phyloP scores from a whole-genome alignment of 2,329 filamentous ascomycete species.

The Xylariaceae sp. region DNA sequence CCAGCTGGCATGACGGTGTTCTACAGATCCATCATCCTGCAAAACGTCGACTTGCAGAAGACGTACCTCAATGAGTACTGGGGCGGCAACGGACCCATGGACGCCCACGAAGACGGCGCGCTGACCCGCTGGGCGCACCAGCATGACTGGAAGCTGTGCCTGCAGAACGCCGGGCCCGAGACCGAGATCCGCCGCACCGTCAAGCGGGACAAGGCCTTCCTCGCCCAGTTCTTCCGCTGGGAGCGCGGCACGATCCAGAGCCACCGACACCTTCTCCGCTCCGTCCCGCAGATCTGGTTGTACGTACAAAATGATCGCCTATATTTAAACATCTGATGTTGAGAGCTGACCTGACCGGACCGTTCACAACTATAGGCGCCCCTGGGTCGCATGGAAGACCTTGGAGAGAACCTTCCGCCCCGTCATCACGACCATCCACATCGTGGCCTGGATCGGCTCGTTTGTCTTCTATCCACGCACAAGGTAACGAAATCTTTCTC shows the following conservation, averaged over 20 bases:
- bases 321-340: not conserved
- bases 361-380: not conserved
- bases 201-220: not conserved
- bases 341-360: not conserved
- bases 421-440: constrained; percentile 2
- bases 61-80: constrained; percentile 7
- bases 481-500: not conserved
- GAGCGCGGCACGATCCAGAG: constrained; percentile 7
- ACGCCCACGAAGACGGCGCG: constrained; percentile 12
- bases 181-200: constrained; percentile 6
- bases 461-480: constrained; percentile 24
- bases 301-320: not conserved
- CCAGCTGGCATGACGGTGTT: not conserved
- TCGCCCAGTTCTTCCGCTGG: constrained; percentile 10
- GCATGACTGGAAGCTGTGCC: constrained; percentile 4
- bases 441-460: constrained; percentile 3
- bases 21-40: constrained; percentile 6
- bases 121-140: constrained; percentile 11
- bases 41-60: constrained; percentile 2
- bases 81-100: constrained; percentile 2
- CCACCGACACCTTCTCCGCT: not conserved
- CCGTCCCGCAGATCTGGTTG: constrained; percentile 4
- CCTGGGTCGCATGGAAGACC: not conserved
- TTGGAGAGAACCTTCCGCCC: constrained; percentile 5
- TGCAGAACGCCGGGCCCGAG: constrained; percentile 5